Conservation (phyloP, 75 land plant genomes). For the Pinus tabuliformis region DNA sequence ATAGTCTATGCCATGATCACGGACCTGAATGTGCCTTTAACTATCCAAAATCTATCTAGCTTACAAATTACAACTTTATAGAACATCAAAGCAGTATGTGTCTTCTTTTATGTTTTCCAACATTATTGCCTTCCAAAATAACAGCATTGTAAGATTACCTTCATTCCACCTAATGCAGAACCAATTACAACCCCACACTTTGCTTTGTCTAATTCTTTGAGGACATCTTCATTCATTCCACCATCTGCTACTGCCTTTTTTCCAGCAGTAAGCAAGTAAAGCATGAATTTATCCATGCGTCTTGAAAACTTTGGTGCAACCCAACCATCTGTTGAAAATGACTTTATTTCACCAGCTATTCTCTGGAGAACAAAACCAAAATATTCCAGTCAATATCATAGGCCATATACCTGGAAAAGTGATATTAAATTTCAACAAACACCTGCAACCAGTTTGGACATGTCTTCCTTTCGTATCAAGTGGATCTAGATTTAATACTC, state of each 20-base stretch:
- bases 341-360: conserved; percentile 42
- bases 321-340: conserved; percentile 51
- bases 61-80: background rate
- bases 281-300: conserved; percentile 63
- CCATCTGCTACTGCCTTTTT: conserved; percentile 50
- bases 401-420: background rate
- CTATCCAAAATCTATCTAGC: background rate
- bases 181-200: conserved; percentile 58
- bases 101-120: too few relatives aligned
- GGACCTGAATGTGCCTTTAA: background rate
- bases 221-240: conserved; percentile 28
- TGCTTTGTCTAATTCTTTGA: conserved; percentile 41
- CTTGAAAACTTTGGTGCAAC: conserved; percentile 51
- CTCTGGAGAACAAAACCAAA: conserved; percentile 14
- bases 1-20: background rate
- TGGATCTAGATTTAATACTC: background rate
- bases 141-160: conserved; percentile 19
- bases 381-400: background rate
- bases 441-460: background rate
- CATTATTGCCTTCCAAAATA: background rate
- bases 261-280: conserved; percentile 48
- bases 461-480: background rate
- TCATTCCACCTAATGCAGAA: conserved; percentile 59
- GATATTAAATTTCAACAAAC: background rate
- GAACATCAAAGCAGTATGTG: background rate